These are phyloP conservation scores for Xylaria sp. DNA, from an alignment of 2,329 filamentous ascomycete genomes.

Conservation along the genomic window DNA sequence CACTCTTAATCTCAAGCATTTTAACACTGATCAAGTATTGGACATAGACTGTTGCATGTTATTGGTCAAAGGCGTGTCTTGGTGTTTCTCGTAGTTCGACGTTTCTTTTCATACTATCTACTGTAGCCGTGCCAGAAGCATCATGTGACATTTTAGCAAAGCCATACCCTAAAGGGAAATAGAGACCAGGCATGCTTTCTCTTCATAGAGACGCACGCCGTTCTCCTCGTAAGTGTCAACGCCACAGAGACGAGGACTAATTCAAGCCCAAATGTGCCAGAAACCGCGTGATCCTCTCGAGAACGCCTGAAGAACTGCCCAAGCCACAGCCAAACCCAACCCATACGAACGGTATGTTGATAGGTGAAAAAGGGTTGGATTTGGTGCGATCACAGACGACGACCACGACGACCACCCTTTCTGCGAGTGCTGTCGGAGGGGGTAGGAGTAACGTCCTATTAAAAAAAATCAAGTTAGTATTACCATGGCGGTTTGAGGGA, in stretches of 20 bases:
- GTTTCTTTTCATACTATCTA: constrained; percentile 49
- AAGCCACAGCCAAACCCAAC: constrained; percentile 47
- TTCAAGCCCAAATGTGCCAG: constrained; percentile 60
- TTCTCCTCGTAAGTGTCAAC: constrained; percentile 79
- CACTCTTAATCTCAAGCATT: background rate
- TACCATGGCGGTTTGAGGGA: background rate
- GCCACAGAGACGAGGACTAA: constrained; percentile 59
- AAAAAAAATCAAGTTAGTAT: constrained; percentile 10
- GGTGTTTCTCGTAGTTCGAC: constrained; percentile 40
- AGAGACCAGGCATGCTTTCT: constrained; percentile 50
- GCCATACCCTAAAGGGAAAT: constrained; percentile 44
- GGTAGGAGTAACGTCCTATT: constrained; percentile 91
- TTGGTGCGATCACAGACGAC: constrained; percentile 85
- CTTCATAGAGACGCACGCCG: constrained; percentile 63
- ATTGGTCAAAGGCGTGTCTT: background rate
- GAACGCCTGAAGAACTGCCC: constrained; percentile 51
- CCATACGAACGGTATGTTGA: constrained; percentile 46
- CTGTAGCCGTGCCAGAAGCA: constrained; percentile 50
- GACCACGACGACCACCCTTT: constrained; percentile 99
- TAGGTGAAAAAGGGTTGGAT: constrained; percentile 39
- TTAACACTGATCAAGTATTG: background rate
- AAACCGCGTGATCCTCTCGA: constrained; percentile 44
- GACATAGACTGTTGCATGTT: background rate
- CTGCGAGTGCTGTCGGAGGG: constrained; percentile 99
- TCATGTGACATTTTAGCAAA: constrained; percentile 50